Conservation (phyloP, 2,329 filamentous ascomycete genomes). For the Fusarium kyushuense region DNA sequence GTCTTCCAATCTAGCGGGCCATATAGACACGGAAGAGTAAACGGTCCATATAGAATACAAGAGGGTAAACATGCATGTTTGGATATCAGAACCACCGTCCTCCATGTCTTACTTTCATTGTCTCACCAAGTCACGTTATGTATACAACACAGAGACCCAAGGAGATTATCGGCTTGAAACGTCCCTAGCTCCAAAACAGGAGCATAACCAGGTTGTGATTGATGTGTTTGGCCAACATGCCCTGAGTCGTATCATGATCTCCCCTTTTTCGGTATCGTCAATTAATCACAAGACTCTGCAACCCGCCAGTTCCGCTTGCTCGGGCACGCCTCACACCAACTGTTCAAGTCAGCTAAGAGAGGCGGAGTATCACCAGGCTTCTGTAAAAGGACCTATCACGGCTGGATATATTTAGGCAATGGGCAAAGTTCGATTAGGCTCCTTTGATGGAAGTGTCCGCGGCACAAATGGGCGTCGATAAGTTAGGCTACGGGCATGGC, state of each 20-base stretch:
- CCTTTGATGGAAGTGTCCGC: neutral
- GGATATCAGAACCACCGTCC: neutral
- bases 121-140: neutral
- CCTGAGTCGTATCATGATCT: too few relatives aligned
- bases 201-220: too few relatives aligned
- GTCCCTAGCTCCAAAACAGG: too few relatives aligned
- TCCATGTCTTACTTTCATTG: neutral
- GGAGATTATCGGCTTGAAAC: neutral
- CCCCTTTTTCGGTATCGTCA: neutral
- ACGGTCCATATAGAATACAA: neutral
- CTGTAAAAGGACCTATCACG: too few relatives aligned
- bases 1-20: neutral
- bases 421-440: neutral
- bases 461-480: neutral
- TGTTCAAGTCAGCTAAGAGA: neutral
- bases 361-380: neutral
- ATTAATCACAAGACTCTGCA: rapidly evolving
- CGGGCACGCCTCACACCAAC: neutral
- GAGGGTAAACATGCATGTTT: neutral
- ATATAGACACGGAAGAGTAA: neutral
- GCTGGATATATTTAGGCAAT: neutral
- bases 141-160: neutral
- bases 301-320: too few relatives aligned
- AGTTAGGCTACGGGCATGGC: neutral
- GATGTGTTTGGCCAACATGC: too few relatives aligned